Evolutionary conservation across 768 basidiomycete genomes (phyloP), one percentile per base, ranked within the genome.

Genomic region (Suillus brevipes): DNA sequence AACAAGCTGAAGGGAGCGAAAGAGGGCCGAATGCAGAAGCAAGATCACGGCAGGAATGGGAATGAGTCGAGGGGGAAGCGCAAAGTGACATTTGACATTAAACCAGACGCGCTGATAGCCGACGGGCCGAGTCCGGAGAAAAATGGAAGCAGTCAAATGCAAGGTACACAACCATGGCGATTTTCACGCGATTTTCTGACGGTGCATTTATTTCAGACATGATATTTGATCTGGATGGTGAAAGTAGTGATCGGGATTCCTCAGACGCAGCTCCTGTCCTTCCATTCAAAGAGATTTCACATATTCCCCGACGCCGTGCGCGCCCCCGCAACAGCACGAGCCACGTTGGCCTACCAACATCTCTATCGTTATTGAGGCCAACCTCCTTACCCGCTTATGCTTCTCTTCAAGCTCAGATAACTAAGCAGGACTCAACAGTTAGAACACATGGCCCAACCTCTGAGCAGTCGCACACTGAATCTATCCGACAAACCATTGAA

Each of bases 31-130:
- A 52, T 65, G 64, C 63, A 68, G 70, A 68, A 67, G 49, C 28
- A 64, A 53, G 71, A 69, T 67, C 67, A 60, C 40, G 50, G 74
- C 68, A 64, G 70, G 67, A 61, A 71, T 56, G 61, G 77, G 74
- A 64, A 74, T 68, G 64, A 74, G 71, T 69, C 76, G 78, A 89
- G 79, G 80, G 78, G 81, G 59, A 90, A 87, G 74, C 81, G 86
- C 66, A 90, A 87, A 73, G 89, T 92, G 37, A 90, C 89, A 10
- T 92, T 92, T 69, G 84, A 92, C 67, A 84, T 89, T 58, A 79
- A 88, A 71, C 84, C 87, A 25, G 85, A 81, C 45, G 81, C 84
- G 13, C 77, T 81, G 31, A 79, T 82, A n/a, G 83, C 83, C 66
- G 79, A 82, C 37, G 74, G 74, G 34, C 76, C 77, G 20, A 76